These are phyloP conservation scores for Wallacemonas sp. DNA, from an alignment of 208 protist species.

Conservation along the genomic window DNA sequence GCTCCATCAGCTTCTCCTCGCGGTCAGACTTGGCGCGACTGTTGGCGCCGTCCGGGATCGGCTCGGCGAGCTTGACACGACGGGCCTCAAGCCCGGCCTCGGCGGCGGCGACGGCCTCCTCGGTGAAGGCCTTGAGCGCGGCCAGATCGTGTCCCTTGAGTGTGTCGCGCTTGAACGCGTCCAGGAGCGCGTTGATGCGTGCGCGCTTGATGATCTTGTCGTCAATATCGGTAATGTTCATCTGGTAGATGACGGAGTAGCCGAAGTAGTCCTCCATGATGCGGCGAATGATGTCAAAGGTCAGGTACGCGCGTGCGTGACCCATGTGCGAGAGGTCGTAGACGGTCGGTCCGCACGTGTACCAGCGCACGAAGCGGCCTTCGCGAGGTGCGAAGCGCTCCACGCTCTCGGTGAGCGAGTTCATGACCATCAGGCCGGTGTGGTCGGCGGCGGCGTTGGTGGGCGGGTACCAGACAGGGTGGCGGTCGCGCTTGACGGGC, in stretches of 20 bases:
- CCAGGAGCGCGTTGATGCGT: slow-evolving; percentile 87
- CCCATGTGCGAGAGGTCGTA: slow-evolving; percentile 98
- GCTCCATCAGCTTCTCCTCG: slow-evolving; percentile 83
- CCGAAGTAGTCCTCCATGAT: slow-evolving; percentile 97
- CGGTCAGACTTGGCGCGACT: slow-evolving; percentile 58
- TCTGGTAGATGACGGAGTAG: slow-evolving; percentile 91
- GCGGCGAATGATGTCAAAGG: slow-evolving; percentile 97
- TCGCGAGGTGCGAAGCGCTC: slow-evolving; percentile 72
- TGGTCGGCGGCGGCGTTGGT: slow-evolving; percentile 18
- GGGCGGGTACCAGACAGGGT: slow-evolving; percentile 83
- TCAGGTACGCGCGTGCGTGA: slow-evolving; percentile 98
- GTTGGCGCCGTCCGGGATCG: slow-evolving; percentile 44
- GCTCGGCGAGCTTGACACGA: slow-evolving; percentile 44
- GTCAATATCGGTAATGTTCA: slow-evolving; percentile 99
- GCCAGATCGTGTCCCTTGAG: slow-evolving; percentile 23
- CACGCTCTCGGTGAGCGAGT: slow-evolving; percentile 84
- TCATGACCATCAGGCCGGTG: slow-evolving; percentile 57
- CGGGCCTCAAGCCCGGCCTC: slow-evolving; percentile 32
- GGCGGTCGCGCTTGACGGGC: slow-evolving; percentile 57
- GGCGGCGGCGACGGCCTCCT: slow-evolving; percentile 43
- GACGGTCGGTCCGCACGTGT: slow-evolving; percentile 98
- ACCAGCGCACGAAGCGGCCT: slow-evolving; percentile 88
- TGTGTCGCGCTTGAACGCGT: slow-evolving; percentile 60
- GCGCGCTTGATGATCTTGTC: slow-evolving; percentile 99
- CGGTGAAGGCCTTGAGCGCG: slow-evolving; percentile 55